These are phyloP conservation scores for Heliamphora exappendiculata DNA, from an alignment of 148 eudicot species.

Conservation along the genomic window DNA sequence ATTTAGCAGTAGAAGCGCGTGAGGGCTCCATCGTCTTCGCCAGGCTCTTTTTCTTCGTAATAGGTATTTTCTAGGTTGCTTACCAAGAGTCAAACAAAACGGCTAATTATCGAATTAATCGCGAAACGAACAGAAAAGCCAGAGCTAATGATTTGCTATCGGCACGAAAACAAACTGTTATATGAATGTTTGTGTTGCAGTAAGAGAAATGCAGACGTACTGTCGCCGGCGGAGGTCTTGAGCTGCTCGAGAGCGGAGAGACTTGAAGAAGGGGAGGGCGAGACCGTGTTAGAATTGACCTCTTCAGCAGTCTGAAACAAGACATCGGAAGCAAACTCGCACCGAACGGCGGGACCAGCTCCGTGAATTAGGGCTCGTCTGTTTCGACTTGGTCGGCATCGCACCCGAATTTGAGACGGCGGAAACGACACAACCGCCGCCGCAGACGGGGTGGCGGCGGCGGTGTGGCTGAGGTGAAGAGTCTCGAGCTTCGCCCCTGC, in stretches of 20 bases:
- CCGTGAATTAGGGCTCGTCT: constrained; percentile 5
- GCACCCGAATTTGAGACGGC: constrained; percentile 26
- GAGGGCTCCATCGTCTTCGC: no score
- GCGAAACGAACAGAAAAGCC: no score
- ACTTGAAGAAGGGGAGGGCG: constrained; percentile 20
- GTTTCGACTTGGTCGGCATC: constrained; percentile 19
- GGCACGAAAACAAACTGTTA: no score
- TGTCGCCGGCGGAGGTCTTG: constrained; percentile 44
- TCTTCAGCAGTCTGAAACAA: constrained; percentile 28
- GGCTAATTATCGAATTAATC: no score
- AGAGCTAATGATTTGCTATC: no score
- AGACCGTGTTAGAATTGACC: neutral
- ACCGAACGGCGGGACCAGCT: no score
- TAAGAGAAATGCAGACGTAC: constrained; percentile 18
- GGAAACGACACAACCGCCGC: constrained; percentile 13
- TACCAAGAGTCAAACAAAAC: no score
- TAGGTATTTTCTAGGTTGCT: no score
- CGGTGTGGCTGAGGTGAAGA: constrained; percentile 31
- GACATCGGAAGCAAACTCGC: constrained; percentile 32
- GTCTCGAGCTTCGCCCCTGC: constrained; percentile 61
- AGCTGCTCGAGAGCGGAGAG: constrained; percentile 50
- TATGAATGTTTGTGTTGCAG: no score
- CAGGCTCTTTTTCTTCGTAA: no score
- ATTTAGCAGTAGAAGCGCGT: no score
- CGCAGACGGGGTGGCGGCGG: constrained; percentile 19